Percentiles rank a stretch among this genome's conserved stretches.
Conservation (phyloP, 2,329 filamentous ascomycete species). For the Colletotrichum simmondsii region DNA sequence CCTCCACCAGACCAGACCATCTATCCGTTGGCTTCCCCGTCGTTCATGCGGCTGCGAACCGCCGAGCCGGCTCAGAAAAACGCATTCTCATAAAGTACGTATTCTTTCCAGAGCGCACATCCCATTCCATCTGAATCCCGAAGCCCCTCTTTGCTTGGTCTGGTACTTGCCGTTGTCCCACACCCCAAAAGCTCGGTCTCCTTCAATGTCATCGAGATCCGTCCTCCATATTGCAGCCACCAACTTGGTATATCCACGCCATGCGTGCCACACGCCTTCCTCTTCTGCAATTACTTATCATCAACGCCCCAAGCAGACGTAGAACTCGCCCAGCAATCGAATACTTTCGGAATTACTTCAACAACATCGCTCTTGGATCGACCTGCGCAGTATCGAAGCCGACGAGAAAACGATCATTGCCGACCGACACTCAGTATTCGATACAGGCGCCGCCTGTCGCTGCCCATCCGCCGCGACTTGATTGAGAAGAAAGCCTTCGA, state of each 20-base stretch:
- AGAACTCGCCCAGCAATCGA: neutral
- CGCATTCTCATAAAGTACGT: conserved; percentile 25
- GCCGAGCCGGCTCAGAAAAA: conserved; percentile 24
- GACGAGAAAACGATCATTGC: neutral
- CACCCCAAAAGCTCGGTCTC: conserved; percentile 35
- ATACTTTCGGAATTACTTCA: neutral
- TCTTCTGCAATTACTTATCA: conserved; percentile 2
- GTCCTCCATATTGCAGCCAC: conserved; percentile 24
- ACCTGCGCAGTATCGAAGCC: neutral
- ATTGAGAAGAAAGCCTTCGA: neutral
- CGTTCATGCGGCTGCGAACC: conserved; percentile 28
- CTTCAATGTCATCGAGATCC: conserved; percentile 37
- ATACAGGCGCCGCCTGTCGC: neutral
- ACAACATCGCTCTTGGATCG: neutral
- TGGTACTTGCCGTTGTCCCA: conserved; percentile 36
- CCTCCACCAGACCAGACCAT: neutral
- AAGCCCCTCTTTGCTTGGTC: conserved; percentile 32
- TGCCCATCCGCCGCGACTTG: neutral
- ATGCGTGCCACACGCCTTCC: conserved; percentile 24
- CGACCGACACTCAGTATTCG: neutral
- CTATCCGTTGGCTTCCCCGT: conserved; percentile 5
- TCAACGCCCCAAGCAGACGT: conserved; percentile 14
- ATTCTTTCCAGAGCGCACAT: conserved; percentile 27
- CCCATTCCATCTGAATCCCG: conserved; percentile 33
- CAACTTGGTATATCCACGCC: conserved; percentile 35